Evolutionary conservation across 2,329 filamentous ascomycete species (phyloP), one percentile per base, ranked within the genome.

Genomic region (Cryphonectria carpinicola): DNA sequence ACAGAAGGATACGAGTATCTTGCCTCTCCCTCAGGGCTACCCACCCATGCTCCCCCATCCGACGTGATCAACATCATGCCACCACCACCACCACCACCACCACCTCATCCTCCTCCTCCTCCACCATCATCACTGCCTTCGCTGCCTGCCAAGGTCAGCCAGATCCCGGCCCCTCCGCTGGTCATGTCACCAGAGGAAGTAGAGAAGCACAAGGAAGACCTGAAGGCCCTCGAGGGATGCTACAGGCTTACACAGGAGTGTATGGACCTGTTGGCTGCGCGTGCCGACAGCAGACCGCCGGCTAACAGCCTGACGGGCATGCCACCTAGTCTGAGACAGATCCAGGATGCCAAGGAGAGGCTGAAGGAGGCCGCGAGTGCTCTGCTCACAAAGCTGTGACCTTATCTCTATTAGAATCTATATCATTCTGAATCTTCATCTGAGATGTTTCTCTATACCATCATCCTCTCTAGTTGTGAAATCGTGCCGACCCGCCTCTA

Each of bases 1-100:
- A 65, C 64, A n/a, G 43, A 70, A n/a, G 68, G 70, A 2, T 70
- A 67, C 41, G 70, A 70, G 49, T 70, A 67, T 43, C 41, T 70
- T 11, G 64, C 67, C 14, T 14, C n/a, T 4, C 60, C 65, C 0
- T 56, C 46, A 3, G 35, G 11, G 0, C 41, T 54, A 3, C 37
- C 70, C n/a, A 37, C 35, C 1, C 28, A 49, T 39, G n/a, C 32
- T 39, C 28, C n/a, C 41, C n/a, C 28, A 5, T 43, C 17, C 14
- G 19, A 10, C 28, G 25, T 35, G 25, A 49, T 28, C 8, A 46
- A 6, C 19, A 8, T 22, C 14, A 19, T 17, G 11, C 60, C 62
- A 6, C 22, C 28, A 11, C 2, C 66, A 4, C 35, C 22, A 8
- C n/a, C 52, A 13, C 37, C 58, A 32, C 25, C 54, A 32, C 28